Base-by-base conservation (phyloP, 495 filamentous ascomycete species). In the Aspergillus ostianus region DNA sequence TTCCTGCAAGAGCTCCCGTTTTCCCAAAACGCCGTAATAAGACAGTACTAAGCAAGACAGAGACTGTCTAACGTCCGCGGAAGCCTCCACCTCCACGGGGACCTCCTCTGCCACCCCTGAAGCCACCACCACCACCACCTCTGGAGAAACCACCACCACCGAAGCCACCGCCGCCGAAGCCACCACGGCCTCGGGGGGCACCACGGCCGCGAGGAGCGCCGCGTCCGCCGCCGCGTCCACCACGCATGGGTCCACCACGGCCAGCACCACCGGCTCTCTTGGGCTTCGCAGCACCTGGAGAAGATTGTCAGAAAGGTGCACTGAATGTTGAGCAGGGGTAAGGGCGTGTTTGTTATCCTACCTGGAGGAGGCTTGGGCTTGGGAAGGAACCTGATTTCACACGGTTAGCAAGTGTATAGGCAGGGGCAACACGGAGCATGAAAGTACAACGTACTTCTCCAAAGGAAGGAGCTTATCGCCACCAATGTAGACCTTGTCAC, bases 401-500 rank as follows among this genome's bases (percentile, higher is more conserved):
- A 7, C 32, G 46, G 60, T 64, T 47, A 69, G 59, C 17, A 47
- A 12, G 12, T 21, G 2, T 55, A 13, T 8, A 5, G 5, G 15
- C 51, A 49, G 6, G 15, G 26, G 44, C 27, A 5, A 56, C 17
- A 52, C 8, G 23, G 51, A 46, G 17, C 12, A 32, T 49, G 12
- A 30, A 18, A 18, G 53, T 45, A 36, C 18, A 23, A 67, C 74
- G 27, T 77, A 87, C 84, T 87, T 90, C 74, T 98, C 94, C 48
- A 97, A 75, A 20, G 95, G 94, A 17, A 98, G 82, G 19, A 98
- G 85, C 80, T 97, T 98, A 75, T 98, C 94, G 51, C 86, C 84
- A 50, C 88, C 90, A 65, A 98, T 97, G 81, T 86, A 98, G 73
- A 98, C 93, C 79, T 94, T 97, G 80, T 98, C 94, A 62, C 95